Evolutionary conservation across 148 eudicot genomes (phyloP), one percentile per base, ranked within the genome.

Genomic region (Vaccinium darrowii): DNA sequence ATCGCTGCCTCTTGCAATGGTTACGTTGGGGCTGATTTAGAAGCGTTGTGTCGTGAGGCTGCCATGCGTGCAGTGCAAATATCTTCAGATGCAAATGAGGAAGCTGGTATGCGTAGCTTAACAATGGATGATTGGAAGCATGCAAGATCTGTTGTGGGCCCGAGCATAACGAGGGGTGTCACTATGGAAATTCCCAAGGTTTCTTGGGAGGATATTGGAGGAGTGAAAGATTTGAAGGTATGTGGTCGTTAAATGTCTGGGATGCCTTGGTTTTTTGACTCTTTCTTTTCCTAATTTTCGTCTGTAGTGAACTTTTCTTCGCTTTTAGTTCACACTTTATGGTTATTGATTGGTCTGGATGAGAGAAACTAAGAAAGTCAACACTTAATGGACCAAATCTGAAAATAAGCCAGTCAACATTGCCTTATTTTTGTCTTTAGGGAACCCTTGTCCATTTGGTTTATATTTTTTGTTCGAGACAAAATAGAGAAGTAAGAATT

Each of bases 11-110:
- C 95, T 86, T 97, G 99, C 88, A 95, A 97, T 88, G 99, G 99
- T 82, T 97, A 93, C 54, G 98, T 95, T 25, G 98, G 99, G 81
- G 99, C 99, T 88, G 98, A 97, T 92, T 88, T 97, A 88, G 98
- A 95, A 91, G 98, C 95, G 85, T 88, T 97, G 87, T 95, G 99
- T 87, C 96, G 98, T 82, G 98, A 94, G 91, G 98, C 98, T 67
- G 89, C 92, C 71, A 85, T 89, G 87, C 83, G 87, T 83, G 94
- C 94, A 51, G 63, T 86, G 15, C 85, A 80, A 83, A 90, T 88
- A 84, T 82, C 92, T 86, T 79, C 87, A 36, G 84, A 89, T 82
- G 80, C 23, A 77, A 80, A 78, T 88, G 90, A 81, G 72, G 82
- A 84, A 88, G 86, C 85, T 65, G 71, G 84, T 75, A 21, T 81